These are phyloP conservation scores for Scorias spongiosa DNA, from an alignment of 2,329 filamentous ascomycete species.

Conservation along the genomic window DNA sequence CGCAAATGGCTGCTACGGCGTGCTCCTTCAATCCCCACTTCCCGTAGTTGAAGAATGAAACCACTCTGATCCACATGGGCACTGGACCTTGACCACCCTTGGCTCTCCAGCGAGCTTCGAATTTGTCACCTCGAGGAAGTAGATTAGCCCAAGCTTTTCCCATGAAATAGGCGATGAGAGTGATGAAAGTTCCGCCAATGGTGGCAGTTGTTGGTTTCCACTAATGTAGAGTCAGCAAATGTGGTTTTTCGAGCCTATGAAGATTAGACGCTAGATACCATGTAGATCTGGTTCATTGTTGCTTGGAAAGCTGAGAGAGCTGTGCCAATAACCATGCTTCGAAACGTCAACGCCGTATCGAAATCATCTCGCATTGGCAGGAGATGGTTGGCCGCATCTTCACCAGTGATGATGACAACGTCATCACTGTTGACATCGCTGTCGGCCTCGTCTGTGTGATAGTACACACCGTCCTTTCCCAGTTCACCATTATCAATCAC, in stretches of 20 bases:
- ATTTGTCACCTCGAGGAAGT: slow-evolving; percentile 38
- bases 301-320: slow-evolving; percentile 38
- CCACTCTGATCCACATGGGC: slow-evolving; percentile 27
- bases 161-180: slow-evolving; percentile 41
- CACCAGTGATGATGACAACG: slow-evolving; percentile 36
- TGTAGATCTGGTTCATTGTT: slow-evolving; percentile 41
- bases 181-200: slow-evolving; percentile 40
- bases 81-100: slow-evolving; percentile 25
- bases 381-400: slow-evolving; percentile 35
- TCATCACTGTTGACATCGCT: slow-evolving; percentile 15
- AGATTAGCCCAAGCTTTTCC: slow-evolving; percentile 34
- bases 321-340: slow-evolving; percentile 36
- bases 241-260: not conserved
- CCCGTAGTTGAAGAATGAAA: slow-evolving; percentile 36
- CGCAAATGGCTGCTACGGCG: slow-evolving; percentile 14
- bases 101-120: slow-evolving; percentile 33
- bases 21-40: slow-evolving; percentile 43
- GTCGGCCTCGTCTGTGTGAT: not conserved
- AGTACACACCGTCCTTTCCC: not conserved
- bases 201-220: slow-evolving; percentile 37
- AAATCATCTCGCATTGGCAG: slow-evolving; percentile 38
- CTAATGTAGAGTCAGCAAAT: slow-evolving; percentile 14
- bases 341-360: slow-evolving; percentile 38
- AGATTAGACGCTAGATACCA: slow-evolving; percentile 18
- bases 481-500: not conserved